Evolutionary conservation across 495 filamentous ascomycete species (phyloP), one percentile per base, ranked within the genome.

Genomic region (Pseudoneurospora amorphoporcata): DNA sequence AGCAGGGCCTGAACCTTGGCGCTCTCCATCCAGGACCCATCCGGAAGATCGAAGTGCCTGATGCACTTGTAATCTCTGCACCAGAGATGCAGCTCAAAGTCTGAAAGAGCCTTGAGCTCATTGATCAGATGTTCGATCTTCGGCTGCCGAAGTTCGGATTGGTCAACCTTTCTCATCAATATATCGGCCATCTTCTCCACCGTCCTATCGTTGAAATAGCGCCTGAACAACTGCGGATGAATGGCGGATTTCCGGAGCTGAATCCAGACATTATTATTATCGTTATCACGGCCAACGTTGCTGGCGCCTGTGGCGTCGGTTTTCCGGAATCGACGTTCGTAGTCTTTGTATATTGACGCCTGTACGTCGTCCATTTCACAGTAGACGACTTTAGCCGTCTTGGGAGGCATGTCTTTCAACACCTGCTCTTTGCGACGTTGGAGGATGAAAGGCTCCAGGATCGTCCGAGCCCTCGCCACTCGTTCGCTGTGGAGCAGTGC

Each of bases 351-450:
- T 3, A 97, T 90, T 3, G 86, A 81, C 68, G 84, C 83, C 75
- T 97, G 94, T 0, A 84, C 82, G 2, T 83, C 77, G 69, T 91
- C 92, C 84, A 98, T 87, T 37, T 90, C 85, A 77, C 94, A 97
- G 76, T 90, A 90, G 73, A 93, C 90, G 3, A 98, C 88, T 10
- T 88, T 87, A 39, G 88, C 87, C 17, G 86, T 90, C 83, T 99
- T 99, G n/a, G 85, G 83, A 0, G 95, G 94, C 29, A 99, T 83
- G 73, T 95, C 89, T 76, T 90, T 89, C 12, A 98, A 86, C n/a
- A 98, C 96, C 75, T 98, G 94, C 61, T 92, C 90, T 82, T 99
- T 99, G 83, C 95, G 94, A 6, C 95, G 87, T 43, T 96, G 93
- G 0, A 99, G 83, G 35, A 99, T 92, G 78, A 98, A 99, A 0